Conservation (phyloP, 1,139 yeast species). For the Blastobotrys serpentis region DNA sequence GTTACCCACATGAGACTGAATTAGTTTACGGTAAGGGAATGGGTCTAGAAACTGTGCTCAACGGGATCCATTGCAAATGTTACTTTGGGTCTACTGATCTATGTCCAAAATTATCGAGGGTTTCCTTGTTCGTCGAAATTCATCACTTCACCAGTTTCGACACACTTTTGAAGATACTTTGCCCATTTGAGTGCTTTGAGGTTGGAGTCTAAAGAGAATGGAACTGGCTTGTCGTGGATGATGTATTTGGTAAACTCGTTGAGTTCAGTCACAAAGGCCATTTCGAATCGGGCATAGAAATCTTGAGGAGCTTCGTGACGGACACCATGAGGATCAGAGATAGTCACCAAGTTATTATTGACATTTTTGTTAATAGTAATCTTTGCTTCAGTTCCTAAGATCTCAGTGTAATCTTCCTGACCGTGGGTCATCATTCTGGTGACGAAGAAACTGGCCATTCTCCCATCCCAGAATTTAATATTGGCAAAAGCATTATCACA, state of each 20-base stretch:
- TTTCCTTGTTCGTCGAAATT: conserved; percentile 24
- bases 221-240: conserved; percentile 21
- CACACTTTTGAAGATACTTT: conserved; percentile 24
- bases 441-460: conserved; percentile 26
- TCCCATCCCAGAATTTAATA: conserved; percentile 27
- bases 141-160: conserved; percentile 24
- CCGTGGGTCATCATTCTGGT: conserved; percentile 31
- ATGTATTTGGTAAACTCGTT: conserved; percentile 21
- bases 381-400: conserved; percentile 29
- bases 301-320: conserved; percentile 24
- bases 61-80: too few relatives aligned
- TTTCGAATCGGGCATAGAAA: conserved; percentile 24
- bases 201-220: conserved; percentile 25
- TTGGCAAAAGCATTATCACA: conserved; percentile 28
- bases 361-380: conserved; percentile 27
- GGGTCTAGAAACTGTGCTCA: too few relatives aligned
- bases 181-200: conserved; percentile 29
- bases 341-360: conserved; percentile 19
- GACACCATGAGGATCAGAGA: conserved; percentile 22
- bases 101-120: too few relatives aligned
- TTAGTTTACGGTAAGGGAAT: too few relatives aligned
- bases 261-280: conserved; percentile 26
- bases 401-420: conserved; percentile 27
- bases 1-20: too few relatives aligned
- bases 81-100: too few relatives aligned